Percentiles rank a stretch among this genome's conserved stretches.
phyloP scores from a whole-genome alignment of 257 asterid genomes.

The Craterostigma plantagineum region DNA sequence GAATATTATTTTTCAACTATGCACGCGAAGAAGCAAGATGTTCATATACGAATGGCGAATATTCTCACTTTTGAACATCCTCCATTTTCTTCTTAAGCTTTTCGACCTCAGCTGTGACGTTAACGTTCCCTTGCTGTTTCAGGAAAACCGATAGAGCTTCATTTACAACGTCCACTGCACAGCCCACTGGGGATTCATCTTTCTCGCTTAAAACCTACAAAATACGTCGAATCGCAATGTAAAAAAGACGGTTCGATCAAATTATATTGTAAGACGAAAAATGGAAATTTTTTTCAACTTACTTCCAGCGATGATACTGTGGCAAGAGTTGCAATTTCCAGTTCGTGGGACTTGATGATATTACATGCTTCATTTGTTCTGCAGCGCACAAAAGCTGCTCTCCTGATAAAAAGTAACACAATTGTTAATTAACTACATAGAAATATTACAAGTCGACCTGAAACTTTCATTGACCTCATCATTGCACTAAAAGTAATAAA shows the following conservation, averaged over 20 bases:
- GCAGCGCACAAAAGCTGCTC: slow-evolving; percentile 60
- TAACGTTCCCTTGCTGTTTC: slow-evolving; percentile 26
- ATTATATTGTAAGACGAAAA: too few species aligned
- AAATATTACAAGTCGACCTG: too few species aligned
- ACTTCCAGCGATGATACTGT: slow-evolving; percentile 53
- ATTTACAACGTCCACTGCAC: slow-evolving; percentile 43
- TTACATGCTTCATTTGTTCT: slow-evolving; percentile 29
- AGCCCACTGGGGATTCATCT: slow-evolving; percentile 55
- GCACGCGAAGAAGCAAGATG: too few species aligned
- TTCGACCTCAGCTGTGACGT: slow-evolving; percentile 62
- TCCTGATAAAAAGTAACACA: slow-evolving; percentile 22
- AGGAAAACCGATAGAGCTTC: slow-evolving; percentile 51
- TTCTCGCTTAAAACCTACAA: slow-evolving; percentile 42
- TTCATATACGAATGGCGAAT: neutral
- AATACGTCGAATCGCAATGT: too few species aligned
- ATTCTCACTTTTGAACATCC: slow-evolving; percentile 51
- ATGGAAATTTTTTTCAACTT: slow-evolving; percentile 4
- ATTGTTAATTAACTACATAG: neutral
- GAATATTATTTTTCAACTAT: too few species aligned
- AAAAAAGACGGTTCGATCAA: too few species aligned
- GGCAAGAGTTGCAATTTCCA: slow-evolving; percentile 75
- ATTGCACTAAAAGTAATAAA: too few species aligned
- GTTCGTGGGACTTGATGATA: slow-evolving; percentile 28
- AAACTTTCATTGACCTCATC: too few species aligned
- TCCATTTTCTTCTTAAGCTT: slow-evolving; percentile 67